Evolutionary conservation across 192 early-diverging fungal species (phyloP).

Genomic region (Mortierella hygrophila): DNA sequence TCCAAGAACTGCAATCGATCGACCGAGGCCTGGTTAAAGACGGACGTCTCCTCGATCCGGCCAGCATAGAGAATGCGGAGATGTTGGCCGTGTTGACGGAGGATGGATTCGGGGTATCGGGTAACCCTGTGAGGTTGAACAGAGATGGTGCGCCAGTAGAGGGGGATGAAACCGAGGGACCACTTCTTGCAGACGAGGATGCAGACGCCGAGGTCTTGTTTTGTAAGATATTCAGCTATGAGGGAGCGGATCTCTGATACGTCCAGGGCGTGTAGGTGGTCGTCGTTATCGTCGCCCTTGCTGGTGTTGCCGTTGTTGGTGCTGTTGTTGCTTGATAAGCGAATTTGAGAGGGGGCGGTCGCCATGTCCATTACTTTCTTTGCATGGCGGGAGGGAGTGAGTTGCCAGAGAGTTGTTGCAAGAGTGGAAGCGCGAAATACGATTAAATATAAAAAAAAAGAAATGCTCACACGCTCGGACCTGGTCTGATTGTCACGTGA

Average conservation of each 20-base stretch:
- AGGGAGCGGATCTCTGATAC: conserved; percentile 26
- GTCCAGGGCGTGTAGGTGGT: conserved; percentile 29
- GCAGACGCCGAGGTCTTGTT: conserved; percentile 25
- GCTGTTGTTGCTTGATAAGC: background rate
- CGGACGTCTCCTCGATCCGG: conserved; percentile 24
- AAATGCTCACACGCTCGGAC: background rate
- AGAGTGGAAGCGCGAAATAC: background rate
- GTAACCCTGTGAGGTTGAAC: conserved; percentile 4
- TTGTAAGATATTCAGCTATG: conserved; percentile 16
- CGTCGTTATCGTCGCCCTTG: background rate
- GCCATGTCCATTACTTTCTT: conserved; percentile 1
- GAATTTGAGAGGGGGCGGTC: background rate
- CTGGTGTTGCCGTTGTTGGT: background rate
- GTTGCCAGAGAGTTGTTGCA: background rate
- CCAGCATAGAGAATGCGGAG: conserved; percentile 19
- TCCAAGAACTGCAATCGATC: conserved; percentile 16
- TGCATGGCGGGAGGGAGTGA: background rate
- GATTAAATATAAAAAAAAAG: too few relatives aligned
- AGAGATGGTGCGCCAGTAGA: conserved; percentile 25
- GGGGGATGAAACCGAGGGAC: conserved; percentile 13
- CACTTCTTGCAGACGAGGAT: conserved; percentile 31
- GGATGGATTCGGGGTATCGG: background rate
- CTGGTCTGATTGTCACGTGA: background rate
- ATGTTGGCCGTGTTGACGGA: conserved; percentile 16
- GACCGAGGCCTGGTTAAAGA: conserved; percentile 38